Evolutionary conservation across 2,329 filamentous ascomycete genomes (phyloP).

Genomic region (Clonostachys rhizophaga): DNA sequence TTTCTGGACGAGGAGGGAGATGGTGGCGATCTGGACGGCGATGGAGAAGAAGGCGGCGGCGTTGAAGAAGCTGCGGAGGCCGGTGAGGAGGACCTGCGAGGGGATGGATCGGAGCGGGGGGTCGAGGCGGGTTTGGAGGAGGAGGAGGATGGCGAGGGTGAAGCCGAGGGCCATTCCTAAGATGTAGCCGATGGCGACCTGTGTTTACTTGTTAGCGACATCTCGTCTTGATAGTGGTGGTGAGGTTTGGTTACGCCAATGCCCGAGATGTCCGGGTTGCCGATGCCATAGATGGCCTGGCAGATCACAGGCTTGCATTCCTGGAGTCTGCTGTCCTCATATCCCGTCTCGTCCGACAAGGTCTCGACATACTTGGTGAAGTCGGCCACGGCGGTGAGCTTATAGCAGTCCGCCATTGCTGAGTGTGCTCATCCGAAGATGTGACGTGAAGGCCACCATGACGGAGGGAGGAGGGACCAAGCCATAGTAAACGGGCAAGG

Average conservation of each 20-base stretch:
- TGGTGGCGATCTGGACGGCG: slow-evolving; percentile 10
- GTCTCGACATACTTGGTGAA: not conserved
- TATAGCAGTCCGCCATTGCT: not conserved
- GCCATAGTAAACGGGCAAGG: not conserved
- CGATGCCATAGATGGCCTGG: slow-evolving; percentile 8
- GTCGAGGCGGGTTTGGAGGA: not conserved
- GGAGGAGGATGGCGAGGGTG: not conserved
- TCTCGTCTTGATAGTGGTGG: slow-evolving; percentile 1
- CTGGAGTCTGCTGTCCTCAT: not conserved
- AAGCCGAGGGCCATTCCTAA: not conserved
- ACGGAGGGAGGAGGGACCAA: not conserved
- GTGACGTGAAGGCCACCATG: not conserved
- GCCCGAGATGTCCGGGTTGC: slow-evolving; percentile 13
- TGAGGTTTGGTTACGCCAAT: slow-evolving; percentile 7
- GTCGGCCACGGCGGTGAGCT: not conserved
- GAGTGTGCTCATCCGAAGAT: not conserved
- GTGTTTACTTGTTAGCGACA: not conserved
- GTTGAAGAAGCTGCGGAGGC: slow-evolving; percentile 6
- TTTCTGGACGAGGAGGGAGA: slow-evolving; percentile 11
- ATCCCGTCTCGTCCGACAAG: not conserved
- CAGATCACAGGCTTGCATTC: slow-evolving; percentile 7
- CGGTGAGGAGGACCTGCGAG: not conserved
- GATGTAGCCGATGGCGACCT: not conserved
- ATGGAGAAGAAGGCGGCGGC: slow-evolving; percentile 13
- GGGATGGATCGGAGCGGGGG: too few relatives aligned